These are phyloP conservation scores for Piedraia hortae DNA, from an alignment of 2,329 filamentous ascomycete genomes.

Conservation along the genomic window DNA sequence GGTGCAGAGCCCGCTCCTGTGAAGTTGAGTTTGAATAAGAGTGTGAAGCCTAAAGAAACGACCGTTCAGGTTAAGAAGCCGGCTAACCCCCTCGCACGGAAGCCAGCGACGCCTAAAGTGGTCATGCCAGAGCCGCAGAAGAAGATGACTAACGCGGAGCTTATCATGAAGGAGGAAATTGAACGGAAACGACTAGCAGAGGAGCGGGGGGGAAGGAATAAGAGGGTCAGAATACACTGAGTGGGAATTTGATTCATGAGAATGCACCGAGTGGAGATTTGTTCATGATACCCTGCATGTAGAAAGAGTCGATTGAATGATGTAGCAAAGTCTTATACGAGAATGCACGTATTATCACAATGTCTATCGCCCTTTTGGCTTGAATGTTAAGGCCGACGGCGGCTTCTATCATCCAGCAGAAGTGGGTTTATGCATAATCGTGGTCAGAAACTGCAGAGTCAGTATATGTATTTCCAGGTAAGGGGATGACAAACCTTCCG, in stretches of 20 bases:
- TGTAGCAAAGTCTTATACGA: too few relatives aligned
- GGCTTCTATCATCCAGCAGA: too few relatives aligned
- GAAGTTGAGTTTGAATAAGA: conserved; percentile 38
- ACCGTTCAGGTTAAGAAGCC: conserved; percentile 56
- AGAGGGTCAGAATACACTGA: too few relatives aligned
- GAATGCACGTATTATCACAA: too few relatives aligned
- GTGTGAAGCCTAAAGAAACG: conserved; percentile 31
- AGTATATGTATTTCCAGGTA: conserved; percentile 3
- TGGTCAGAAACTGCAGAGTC: conserved; percentile 57
- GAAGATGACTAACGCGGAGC: conserved; percentile 69
- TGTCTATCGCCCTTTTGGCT: too few relatives aligned
- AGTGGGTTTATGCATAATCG: conserved; percentile 89
- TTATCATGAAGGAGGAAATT: conserved; percentile 47
- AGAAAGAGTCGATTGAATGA: too few relatives aligned
- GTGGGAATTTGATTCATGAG: too few relatives aligned
- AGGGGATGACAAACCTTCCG: conserved; percentile 38
- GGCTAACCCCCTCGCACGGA: conserved; percentile 41
- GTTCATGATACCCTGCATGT: neutral
- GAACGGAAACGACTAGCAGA: conserved; percentile 15
- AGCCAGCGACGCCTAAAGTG: conserved; percentile 27
- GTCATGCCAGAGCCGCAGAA: conserved; percentile 32
- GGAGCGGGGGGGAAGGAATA: conserved; percentile 5
- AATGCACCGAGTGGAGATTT: too few relatives aligned
- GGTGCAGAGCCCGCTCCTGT: conserved; percentile 4
- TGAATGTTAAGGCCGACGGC: too few relatives aligned